Percentiles rank a stretch among this genome's conserved stretches.
phyloP scores from a whole-genome alignment of 1,284 basidiomycete genomes.

The Anthracocystis panici-leucophaei region DNA sequence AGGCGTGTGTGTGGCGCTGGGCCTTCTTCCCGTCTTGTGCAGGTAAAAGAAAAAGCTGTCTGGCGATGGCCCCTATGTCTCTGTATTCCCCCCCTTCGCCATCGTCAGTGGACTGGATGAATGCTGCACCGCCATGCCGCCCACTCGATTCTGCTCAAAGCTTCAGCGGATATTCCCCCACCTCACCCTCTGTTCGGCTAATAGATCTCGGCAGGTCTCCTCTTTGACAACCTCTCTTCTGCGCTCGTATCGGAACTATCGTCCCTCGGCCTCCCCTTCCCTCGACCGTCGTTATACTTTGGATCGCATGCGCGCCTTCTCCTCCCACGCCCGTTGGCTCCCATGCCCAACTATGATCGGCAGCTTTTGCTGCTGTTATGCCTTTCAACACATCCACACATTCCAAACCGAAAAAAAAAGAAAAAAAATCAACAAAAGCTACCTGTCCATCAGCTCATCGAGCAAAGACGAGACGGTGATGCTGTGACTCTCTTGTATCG shows the following conservation, averaged over 20 bases:
- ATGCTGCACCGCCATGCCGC: not conserved
- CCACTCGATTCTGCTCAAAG: constrained; percentile 12
- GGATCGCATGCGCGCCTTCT: constrained; percentile 18
- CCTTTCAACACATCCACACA: not conserved
- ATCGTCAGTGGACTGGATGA: constrained; percentile 15
- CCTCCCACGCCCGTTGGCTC: not conserved
- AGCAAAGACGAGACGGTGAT: constrained; percentile 5
- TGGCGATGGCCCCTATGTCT: constrained; percentile 20
- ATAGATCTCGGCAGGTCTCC: constrained; percentile 38
- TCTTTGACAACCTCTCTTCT: constrained; percentile 21
- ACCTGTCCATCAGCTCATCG: constrained; percentile 6
- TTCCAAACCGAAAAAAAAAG: not conserved
- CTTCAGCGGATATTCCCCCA: constrained; percentile 28
- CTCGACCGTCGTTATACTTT: constrained; percentile 4
- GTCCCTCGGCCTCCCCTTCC: constrained; percentile 1
- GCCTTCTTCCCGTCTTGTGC: constrained; percentile 9
- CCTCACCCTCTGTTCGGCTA: constrained; percentile 18
- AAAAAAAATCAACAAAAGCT: constrained; percentile 2
- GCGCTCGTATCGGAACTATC: constrained; percentile 9
- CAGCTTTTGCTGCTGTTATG: constrained; percentile 13
- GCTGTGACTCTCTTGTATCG: constrained; percentile 3
- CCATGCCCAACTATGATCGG: constrained; percentile 16
- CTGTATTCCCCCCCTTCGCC: constrained; percentile 27
- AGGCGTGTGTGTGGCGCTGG: constrained; percentile 17
- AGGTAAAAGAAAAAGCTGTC: not conserved